phyloP scores from a whole-genome alignment of 768 basidiomycete species.

The Lentinula edodes region DNA sequence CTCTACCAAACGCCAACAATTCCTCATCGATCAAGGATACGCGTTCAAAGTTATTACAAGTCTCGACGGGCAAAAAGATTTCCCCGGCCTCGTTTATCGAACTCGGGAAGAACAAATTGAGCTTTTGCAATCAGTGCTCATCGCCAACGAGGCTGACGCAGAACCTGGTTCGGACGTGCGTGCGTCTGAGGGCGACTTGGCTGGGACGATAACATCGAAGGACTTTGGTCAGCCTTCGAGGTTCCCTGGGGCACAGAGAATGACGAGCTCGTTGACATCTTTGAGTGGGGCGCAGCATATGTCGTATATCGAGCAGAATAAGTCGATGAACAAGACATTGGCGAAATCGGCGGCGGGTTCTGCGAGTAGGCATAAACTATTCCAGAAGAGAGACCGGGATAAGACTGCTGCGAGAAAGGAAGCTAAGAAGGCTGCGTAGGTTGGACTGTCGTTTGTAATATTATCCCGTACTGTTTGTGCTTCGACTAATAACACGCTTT shows the following conservation, averaged over 20 bases:
- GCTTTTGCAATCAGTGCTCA: constrained; percentile 85
- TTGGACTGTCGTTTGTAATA: background rate
- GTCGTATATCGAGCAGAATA: constrained; percentile 91
- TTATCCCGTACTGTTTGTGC: no score
- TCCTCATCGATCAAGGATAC: constrained; percentile 98
- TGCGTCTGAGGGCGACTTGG: constrained; percentile 78
- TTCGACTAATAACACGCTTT: no score
- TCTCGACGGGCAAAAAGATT: constrained; percentile 83
- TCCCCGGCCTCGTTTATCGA: constrained; percentile 87
- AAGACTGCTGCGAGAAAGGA: constrained; percentile 50
- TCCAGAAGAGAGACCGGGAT: constrained; percentile 79
- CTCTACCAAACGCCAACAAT: constrained; percentile 97
- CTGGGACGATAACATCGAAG: constrained; percentile 81
- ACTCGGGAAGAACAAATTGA: constrained; percentile 94
- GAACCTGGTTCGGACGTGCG: constrained; percentile 82
- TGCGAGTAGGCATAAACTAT: constrained; percentile 68
- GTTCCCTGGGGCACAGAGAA: constrained; percentile 67
- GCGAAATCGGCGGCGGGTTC: constrained; percentile 29
- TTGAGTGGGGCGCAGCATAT: constrained; percentile 88
- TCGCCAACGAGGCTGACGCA: constrained; percentile 87
- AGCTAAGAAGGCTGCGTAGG: constrained; percentile 13
- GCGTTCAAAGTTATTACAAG: constrained; percentile 99
- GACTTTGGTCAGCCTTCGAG: constrained; percentile 70
- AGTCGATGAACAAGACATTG: constrained; percentile 80
- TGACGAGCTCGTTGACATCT: constrained; percentile 75